Base-by-base conservation (phyloP, 2,329 filamentous ascomycete species). In the Zymoseptoria pseudotritici region DNA sequence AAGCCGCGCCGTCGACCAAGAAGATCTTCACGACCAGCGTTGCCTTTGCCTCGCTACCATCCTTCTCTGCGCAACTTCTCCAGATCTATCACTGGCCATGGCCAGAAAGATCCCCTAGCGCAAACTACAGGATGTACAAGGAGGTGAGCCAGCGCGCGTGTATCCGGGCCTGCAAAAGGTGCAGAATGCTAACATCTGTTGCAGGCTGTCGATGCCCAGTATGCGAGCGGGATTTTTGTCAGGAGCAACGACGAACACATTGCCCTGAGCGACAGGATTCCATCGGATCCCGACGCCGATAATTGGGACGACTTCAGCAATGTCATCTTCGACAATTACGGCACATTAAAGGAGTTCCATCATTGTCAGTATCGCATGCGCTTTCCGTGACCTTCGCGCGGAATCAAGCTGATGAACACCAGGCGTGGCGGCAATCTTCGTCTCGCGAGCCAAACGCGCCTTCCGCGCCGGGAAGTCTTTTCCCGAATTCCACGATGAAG, bases 381-480 rank as follows among this genome's bases (percentile, higher is more conserved):
- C 54, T 42, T 13, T 10, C 42, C 17, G 42, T 55, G 11, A 36
- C 49, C 13, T 50, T 60, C 4, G 36, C 36, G n/a, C 52, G 58
- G 50, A 42, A 36, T 21, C 19, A 60, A 52, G 58, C 54, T 55
- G 10, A 36, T 50, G 22, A 56, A 50, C 2, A 63, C 66, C 29
- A 46, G 36, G 36, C 36, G 17, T 46, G 5, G 67, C 64, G 5
- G 56, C 58, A 1, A 61, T 55, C 0, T 69, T 69, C 54, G 60
- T 63, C 7, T 55, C 54, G 4, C 63, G 66, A 26, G 66, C 65
- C 8, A 70, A 68, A 55, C 57, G 61, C 11, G 66, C 66, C 4
- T 65, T 60, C 36, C 50, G 61, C 11, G 58, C 53, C 19, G 62
- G 60, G 1, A 55, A 57, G 19, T 56, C 59, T 6, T 69, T 64